Percentiles rank a stretch among this genome's conserved stretches.
Conservation (phyloP, 202 grass and related monocot species). For the Hordeum pubiflorum region DNA sequence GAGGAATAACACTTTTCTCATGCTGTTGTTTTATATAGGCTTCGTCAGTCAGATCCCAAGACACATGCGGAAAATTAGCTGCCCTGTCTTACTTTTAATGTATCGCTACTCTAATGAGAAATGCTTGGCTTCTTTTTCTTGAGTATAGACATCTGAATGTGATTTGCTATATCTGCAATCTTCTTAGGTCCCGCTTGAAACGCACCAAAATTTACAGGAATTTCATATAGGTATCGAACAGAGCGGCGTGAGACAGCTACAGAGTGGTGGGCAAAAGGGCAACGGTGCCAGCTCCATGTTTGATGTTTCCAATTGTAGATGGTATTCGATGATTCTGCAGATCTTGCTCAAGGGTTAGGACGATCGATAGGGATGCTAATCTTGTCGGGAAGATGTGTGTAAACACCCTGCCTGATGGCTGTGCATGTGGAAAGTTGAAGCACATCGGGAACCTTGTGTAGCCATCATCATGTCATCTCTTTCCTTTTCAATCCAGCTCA, state of each 20-base stretch:
- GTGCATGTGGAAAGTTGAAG: not conserved
- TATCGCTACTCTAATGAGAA: slow-evolving; percentile 43
- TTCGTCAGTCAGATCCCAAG: slow-evolving; percentile 44
- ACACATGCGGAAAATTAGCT: slow-evolving; percentile 29
- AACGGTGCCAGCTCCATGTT: not conserved
- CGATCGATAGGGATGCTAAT: not conserved
- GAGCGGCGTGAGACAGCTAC: not conserved
- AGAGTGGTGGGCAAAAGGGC: slow-evolving; percentile 8
- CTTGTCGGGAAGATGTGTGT: not conserved
- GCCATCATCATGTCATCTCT: not conserved
- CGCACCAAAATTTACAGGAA: not conserved
- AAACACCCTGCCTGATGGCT: not conserved
- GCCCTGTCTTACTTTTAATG: slow-evolving; percentile 39
- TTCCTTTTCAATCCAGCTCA: not conserved
- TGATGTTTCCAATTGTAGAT: not conserved
- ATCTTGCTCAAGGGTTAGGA: not conserved
- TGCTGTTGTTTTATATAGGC: slow-evolving; percentile 43
- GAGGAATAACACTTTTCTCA: slow-evolving; percentile 48
- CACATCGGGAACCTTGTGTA: not conserved
- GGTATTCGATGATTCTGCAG: not conserved
- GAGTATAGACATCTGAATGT: not conserved
- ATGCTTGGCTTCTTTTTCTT: slow-evolving; percentile 24
- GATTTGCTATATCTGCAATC: not conserved
- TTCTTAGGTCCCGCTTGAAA: not conserved
- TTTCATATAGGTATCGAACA: not conserved